Percentiles rank a stretch among this genome's conserved stretches.
phyloP scores from a whole-genome alignment of 2,329 filamentous ascomycete species.

The Monilinia polystroma region DNA sequence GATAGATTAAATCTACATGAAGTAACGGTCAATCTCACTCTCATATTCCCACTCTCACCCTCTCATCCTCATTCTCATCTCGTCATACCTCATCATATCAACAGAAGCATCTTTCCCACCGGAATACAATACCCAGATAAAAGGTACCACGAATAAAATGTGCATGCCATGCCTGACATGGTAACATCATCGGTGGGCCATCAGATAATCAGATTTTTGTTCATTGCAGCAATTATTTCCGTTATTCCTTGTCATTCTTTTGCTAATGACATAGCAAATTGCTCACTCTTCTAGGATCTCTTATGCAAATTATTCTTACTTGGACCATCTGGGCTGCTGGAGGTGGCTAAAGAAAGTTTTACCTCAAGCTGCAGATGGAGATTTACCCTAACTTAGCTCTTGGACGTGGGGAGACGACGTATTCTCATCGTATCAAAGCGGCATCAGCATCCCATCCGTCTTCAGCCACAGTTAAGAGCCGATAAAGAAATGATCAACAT shows the following conservation, averaged over 20 bases:
- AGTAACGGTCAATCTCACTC: too few relatives aligned
- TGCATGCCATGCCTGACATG: neutral
- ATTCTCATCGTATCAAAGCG: neutral
- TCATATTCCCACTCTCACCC: too few relatives aligned
- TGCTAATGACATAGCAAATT: neutral
- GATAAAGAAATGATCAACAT: constrained; percentile 1
- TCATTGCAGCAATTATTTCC: neutral
- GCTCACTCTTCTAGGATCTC: constrained; percentile 3
- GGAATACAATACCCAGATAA: neutral
- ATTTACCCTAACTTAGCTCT: constrained; percentile 1
- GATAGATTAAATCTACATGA: too few relatives aligned
- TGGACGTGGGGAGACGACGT: constrained; percentile 2
- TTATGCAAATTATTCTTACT: constrained; percentile 1
- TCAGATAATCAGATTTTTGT: neutral
- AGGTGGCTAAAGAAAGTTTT: constrained; percentile 11
- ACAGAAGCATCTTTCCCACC: neutral
- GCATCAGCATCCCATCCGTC: neutral
- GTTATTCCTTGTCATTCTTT: neutral
- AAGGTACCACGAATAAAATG: constrained; percentile 5
- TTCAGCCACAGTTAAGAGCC: neutral
- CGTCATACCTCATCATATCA: neutral
- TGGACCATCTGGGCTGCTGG: neutral
- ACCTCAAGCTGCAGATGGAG: neutral
- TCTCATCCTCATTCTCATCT: neutral
- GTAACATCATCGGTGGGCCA: constrained; percentile 9